Evolutionary conservation across 441 rosid genomes (phyloP).

Genomic region (Pelargonium myrrhifolium): DNA sequence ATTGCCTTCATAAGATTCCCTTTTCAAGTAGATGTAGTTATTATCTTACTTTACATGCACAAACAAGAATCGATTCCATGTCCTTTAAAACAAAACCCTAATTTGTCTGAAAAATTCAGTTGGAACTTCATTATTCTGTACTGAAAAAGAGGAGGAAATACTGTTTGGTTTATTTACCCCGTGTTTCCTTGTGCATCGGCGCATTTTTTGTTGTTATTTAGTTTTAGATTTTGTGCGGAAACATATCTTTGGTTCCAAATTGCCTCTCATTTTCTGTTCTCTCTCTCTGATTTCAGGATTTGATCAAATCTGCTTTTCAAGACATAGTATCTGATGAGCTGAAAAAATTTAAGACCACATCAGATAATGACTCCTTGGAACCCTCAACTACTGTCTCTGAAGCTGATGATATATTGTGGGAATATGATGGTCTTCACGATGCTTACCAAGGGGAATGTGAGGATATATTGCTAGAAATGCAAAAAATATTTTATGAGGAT

Average conservation of each 20-base stretch:
- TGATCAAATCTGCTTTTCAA: slow-evolving; percentile 46
- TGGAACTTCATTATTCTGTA: not conserved
- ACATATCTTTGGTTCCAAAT: not conserved
- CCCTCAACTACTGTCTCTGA: slow-evolving; percentile 15
- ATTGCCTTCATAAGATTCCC: not conserved
- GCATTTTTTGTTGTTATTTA: not conserved
- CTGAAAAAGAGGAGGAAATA: not conserved
- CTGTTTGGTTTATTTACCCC: not conserved
- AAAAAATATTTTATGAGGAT: slow-evolving; percentile 79
- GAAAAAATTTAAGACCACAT: slow-evolving; percentile 42
- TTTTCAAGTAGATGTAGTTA: not conserved
- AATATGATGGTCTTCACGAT: slow-evolving; percentile 61
- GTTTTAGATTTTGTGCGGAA: not conserved
- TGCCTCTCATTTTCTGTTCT: slow-evolving; percentile 2
- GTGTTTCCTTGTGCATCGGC: not conserved
- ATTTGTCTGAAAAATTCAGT: too few relatives aligned
- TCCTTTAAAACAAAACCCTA: not conserved
- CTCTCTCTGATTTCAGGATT: slow-evolving; percentile 39
- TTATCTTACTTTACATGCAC: not conserved
- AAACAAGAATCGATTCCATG: not conserved
- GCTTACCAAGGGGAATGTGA: slow-evolving; percentile 69
- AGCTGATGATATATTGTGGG: slow-evolving; percentile 61
- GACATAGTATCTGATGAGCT: slow-evolving; percentile 70
- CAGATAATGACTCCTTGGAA: slow-evolving; percentile 22
- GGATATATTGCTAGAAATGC: slow-evolving; percentile 82